Evolutionary conservation across 2,329 filamentous ascomycete genomes (phyloP).

Genomic region (Alternaria triticimaculans): DNA sequence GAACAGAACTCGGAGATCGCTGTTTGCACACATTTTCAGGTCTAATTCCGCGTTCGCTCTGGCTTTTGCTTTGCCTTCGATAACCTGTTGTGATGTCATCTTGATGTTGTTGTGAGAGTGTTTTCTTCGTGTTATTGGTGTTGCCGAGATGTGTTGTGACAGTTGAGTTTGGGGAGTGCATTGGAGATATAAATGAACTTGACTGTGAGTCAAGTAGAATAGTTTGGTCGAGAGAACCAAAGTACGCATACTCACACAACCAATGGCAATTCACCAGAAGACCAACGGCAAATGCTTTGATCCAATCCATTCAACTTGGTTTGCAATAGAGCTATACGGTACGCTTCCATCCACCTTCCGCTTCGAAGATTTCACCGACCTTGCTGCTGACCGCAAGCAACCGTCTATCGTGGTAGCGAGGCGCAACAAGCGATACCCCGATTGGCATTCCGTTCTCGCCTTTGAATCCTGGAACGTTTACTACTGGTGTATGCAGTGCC

Average conservation of each 20-base stretch:
- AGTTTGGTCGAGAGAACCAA: background rate
- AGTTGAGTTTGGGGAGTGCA: background rate
- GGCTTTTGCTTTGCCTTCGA: background rate
- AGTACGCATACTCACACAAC: background rate
- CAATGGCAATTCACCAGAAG: background rate
- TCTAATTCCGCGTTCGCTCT: background rate
- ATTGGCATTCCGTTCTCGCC: conserved; percentile 66
- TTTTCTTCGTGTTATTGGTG: background rate
- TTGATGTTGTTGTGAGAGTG: background rate
- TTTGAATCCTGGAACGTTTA: conserved; percentile 70
- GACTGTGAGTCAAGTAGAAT: background rate
- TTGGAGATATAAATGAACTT: background rate
- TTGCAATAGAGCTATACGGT: conserved; percentile 1
- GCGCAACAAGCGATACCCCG: conserved; percentile 61
- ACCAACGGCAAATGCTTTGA: background rate
- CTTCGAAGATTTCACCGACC: conserved; percentile 39
- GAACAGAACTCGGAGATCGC: background rate
- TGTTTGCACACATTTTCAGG: background rate
- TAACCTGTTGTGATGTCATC: background rate
- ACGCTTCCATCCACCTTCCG: conserved; percentile 37
- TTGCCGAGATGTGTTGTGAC: background rate
- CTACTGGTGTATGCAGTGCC: conserved; percentile 64
- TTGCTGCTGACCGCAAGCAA: conserved; percentile 37
- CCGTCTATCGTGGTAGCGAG: conserved; percentile 41
- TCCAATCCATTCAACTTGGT: background rate